Conservation (phyloP, 768 basidiomycete species). For the Gloeopeniophorella convolvens region DNA sequence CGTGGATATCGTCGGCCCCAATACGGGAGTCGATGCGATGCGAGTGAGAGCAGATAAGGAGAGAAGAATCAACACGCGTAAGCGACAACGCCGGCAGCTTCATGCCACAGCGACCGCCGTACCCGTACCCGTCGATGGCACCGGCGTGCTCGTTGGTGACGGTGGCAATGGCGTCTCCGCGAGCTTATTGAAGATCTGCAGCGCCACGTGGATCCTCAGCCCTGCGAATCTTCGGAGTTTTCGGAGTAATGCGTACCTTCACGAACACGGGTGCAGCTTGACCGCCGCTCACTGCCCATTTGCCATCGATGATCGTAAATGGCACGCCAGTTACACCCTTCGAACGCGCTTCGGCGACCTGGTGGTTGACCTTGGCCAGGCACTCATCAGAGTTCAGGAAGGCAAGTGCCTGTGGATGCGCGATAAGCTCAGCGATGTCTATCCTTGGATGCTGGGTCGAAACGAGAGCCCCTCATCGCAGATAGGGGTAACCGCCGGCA, state of each 20-base stretch:
- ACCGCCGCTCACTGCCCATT: constrained; percentile 71
- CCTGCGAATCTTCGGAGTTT: not conserved
- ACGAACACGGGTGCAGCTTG: constrained; percentile 67
- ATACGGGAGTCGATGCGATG: no score
- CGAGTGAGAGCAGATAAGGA: not conserved
- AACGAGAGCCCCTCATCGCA: not conserved
- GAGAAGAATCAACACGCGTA: not conserved
- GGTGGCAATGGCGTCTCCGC: constrained; percentile 10
- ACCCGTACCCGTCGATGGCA: no score
- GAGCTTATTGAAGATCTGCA: constrained; percentile 20
- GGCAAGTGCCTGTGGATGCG: constrained; percentile 40
- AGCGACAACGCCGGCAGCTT: not conserved
- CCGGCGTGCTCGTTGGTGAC: constrained; percentile 10
- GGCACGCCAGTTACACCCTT: constrained; percentile 76
- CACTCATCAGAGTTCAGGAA: constrained; percentile 66
- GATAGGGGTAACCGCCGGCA: constrained; percentile 15
- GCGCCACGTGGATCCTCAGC: not conserved
- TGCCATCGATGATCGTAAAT: constrained; percentile 70
- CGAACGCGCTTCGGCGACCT: constrained; percentile 53
- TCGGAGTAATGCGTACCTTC: constrained; percentile 38
- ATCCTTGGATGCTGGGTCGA: not conserved
- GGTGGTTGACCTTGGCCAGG: constrained; percentile 53
- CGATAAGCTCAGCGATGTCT: not conserved
- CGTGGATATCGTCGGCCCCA: constrained; percentile 15
- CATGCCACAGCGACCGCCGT: constrained; percentile 16